Evolutionary conservation across 257 asterid genomes (phyloP), one percentile per base, ranked within the genome.

Genomic region (Petunia axillaris): DNA sequence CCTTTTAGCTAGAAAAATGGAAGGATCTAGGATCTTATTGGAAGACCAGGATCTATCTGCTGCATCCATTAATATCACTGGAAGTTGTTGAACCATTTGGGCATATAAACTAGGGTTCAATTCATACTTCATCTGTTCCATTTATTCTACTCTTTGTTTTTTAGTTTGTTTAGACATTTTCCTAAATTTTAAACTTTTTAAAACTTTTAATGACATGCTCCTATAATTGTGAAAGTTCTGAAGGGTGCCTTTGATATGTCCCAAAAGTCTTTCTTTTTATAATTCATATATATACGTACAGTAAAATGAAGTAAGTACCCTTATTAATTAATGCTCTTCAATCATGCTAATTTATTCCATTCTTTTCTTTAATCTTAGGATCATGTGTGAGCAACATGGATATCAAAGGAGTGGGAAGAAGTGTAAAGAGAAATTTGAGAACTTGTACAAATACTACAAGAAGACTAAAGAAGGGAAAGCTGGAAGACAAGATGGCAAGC

Each of bases 341-440:
- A 71, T 25, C 57, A 41, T 10, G 58, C 43, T 71, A 10, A 53
- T 10, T 4, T 11, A 2, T 25, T 10, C 13, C 11, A 35, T 4
- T 2, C 0, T 25, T 35, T 4, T 16, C 8, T 58, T 4, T 7
- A 0, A 52, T 16, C 64, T 36, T 90, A 96, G 99, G 93, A 94
- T 96, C 53, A 90, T 96, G 99, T 90, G 86, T 4, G 98, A 96
- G 76, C 97, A 96, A 43, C 92, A 94, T 81, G 96, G 98, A 5
- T 96, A 94, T 80, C 97, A 90, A 78, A 93, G 99, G 75, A 92
- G 94, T 76, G 98, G 99, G 52, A 96, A 94, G 81, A 96, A 96
- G 87, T 96, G 99, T 90, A 91, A 98, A 79, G 99, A 96, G 87
- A 96, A 96, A 68, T 96, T 96, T 37, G 99, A 96, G 85, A 96